Conservation (phyloP, 441 rosid species). For the Adansonia gregorii region DNA sequence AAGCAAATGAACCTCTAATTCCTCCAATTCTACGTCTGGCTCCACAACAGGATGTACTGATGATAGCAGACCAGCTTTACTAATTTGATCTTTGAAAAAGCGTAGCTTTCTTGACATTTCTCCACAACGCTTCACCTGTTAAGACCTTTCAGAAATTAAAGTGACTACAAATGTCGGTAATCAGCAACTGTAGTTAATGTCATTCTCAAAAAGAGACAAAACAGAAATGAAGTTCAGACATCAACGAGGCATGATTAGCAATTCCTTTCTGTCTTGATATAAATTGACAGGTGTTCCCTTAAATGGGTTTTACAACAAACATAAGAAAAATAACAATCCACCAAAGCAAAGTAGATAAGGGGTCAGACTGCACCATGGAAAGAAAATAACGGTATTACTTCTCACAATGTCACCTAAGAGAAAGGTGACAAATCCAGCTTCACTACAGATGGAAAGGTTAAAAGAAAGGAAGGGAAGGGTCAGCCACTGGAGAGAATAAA, state of each 20-base stretch:
- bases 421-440: background rate
- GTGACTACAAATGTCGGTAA: conserved; percentile 26
- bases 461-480: background rate
- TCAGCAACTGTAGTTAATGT: conserved; percentile 7
- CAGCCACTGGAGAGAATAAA: background rate
- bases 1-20: conserved; percentile 72
- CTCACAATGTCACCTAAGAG: background rate
- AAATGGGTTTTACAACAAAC: background rate
- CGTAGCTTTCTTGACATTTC: conserved; percentile 98
- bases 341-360: background rate
- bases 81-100: conserved; percentile 89
- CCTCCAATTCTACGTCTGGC: conserved; percentile 85
- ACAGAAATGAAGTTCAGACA: conserved; percentile 1
- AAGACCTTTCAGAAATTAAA: conserved; percentile 38
- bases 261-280: too few relatives aligned
- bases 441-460: background rate
- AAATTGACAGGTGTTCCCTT: background rate
- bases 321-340: background rate
- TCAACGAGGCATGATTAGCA: background rate
- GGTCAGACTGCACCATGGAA: conserved; percentile 8
- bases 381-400: background rate
- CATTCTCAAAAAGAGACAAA: conserved; percentile 14
- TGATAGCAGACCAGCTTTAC: conserved; percentile 79
- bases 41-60: conserved; percentile 62
- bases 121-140: conserved; percentile 93